phyloP scores from a whole-genome alignment of 306 rosid species.

The Cucurbita argyrosperma region DNA sequence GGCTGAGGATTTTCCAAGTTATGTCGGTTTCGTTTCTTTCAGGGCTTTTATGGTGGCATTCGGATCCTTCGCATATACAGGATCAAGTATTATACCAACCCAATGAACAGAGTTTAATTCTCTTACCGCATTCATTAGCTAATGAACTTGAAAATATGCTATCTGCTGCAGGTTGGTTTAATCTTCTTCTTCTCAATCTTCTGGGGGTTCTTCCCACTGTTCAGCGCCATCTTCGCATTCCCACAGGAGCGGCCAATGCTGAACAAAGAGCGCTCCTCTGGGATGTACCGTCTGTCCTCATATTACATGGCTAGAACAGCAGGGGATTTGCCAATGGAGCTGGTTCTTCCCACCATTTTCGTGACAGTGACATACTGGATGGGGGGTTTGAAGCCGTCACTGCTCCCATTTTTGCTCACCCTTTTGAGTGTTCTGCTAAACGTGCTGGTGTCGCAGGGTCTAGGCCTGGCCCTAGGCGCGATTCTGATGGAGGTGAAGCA shows the following conservation, averaged over 20 bases:
- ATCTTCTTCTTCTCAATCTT: constrained; percentile 79
- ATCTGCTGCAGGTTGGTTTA: constrained; percentile 44
- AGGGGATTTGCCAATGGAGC: background rate
- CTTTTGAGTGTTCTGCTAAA: background rate
- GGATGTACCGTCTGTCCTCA: background rate
- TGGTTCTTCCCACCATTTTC: background rate
- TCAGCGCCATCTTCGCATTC: constrained; percentile 80
- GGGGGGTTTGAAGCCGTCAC: background rate
- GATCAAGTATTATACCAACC: constrained; percentile 38
- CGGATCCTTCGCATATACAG: constrained; percentile 56
- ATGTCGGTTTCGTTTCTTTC: constrained; percentile 74
- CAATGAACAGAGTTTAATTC: background rate
- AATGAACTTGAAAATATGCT: too few relatives aligned
- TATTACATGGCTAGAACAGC: background rate
- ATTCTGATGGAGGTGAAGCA: constrained; percentile 71
- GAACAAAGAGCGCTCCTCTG: background rate
- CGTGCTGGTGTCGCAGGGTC: constrained; percentile 34
- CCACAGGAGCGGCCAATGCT: constrained; percentile 28
- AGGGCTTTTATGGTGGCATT: constrained; percentile 85
- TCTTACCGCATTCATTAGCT: too few relatives aligned
- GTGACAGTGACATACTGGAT: background rate
- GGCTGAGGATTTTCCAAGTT: constrained; percentile 73
- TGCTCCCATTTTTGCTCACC: background rate
- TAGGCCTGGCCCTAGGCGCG: constrained; percentile 89
- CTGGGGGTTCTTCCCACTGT: constrained; percentile 95